Percentiles rank a stretch among this genome's conserved stretches.
These are phyloP conservation scores for Pulveroboletus sp. DNA, from an alignment of 768 basidiomycete species.

Conservation along the genomic window DNA sequence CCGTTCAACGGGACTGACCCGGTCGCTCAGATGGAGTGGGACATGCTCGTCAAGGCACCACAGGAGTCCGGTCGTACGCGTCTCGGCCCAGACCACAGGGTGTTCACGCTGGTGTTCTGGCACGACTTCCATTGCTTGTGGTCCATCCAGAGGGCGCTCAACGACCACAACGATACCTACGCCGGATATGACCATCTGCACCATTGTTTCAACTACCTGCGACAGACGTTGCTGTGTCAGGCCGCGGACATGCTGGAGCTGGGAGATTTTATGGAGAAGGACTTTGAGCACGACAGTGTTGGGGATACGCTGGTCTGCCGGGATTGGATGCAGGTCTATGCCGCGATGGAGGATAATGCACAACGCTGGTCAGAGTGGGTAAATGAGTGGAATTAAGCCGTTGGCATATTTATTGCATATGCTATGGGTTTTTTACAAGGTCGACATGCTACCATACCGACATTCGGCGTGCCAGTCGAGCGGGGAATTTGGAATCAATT, in stretches of 20 bases:
- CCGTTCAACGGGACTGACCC: conserved; percentile 4
- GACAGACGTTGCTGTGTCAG: conserved; percentile 12
- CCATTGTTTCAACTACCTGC: conserved; percentile 14
- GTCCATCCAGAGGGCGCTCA: conserved; percentile 10
- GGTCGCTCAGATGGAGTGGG: conserved; percentile 7
- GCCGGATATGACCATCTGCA: conserved; percentile 8
- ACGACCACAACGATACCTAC: conserved; percentile 7
- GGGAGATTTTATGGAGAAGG: conserved; percentile 13
- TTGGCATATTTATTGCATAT: background rate
- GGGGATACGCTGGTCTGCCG: conserved; percentile 13
- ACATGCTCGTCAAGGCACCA: conserved; percentile 5
- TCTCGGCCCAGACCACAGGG: conserved; percentile 11
- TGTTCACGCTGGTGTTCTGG: conserved; percentile 10
- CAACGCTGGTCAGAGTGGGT: conserved; percentile 7
- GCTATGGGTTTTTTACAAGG: background rate
- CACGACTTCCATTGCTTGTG: conserved; percentile 14
- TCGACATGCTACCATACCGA: no score
- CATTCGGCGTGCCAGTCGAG: no score
- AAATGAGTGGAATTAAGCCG: conserved; percentile 4
- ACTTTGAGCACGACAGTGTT: conserved; percentile 7
- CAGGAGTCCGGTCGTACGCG: conserved; percentile 8
- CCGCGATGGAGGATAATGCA: conserved; percentile 4
- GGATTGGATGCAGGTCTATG: conserved; percentile 8
- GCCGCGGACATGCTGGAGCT: conserved; percentile 13
- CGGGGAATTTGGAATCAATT: no score